Evolutionary conservation across 2,329 filamentous ascomycete genomes (phyloP), one percentile per base, ranked within the genome.

Genomic region (Metarhizium anisopliae): DNA sequence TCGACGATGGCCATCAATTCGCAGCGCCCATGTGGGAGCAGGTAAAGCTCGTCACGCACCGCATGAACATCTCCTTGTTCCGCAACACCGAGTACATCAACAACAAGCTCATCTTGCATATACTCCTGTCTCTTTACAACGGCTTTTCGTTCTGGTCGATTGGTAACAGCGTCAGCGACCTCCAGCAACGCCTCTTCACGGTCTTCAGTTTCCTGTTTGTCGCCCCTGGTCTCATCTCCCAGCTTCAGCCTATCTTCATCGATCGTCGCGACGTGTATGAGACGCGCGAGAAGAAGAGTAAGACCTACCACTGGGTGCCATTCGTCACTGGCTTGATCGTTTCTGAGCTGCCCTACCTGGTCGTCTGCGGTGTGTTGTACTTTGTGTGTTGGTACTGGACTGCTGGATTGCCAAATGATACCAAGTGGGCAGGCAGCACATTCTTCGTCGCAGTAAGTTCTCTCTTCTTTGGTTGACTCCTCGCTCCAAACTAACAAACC

Each of bases 1-100:
- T 65, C 57, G 72, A 76, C 29, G 74, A 78, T 52, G 87, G 82
- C 58, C 76, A 83, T 51, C 87, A 91, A 67, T 93, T 90, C 59
- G 89, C 89, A 0, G 84, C 83, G 6, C 78, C 86, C 0, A 80
- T 91, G 59, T 72, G 66, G 61, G 69, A 79, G 36, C 89, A 93
- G 67, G 70, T 84, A 45, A 80, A 76, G 60, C 75, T 87, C 54
- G 86, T 89, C 47, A 79, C 81, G 8, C 68, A 79, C 3, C 86
- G 89, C 35, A 81, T 77, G 70, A 84, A 82, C 60, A 64, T 81
- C 0, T 75, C 84, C 0, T 73, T 89, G 4, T 90, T 75, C 70
- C 78, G 87, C 55, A 89, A 88, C 65, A 78, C 75, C 0, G 81
- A 85, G 53, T 89, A 89, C 59, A 68, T 85, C 55, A 81, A 81